Percentiles rank a stretch among this genome's conserved stretches.
Evolutionary conservation across 345 rosid species (phyloP).

Genomic region (Lepidium aucheri): DNA sequence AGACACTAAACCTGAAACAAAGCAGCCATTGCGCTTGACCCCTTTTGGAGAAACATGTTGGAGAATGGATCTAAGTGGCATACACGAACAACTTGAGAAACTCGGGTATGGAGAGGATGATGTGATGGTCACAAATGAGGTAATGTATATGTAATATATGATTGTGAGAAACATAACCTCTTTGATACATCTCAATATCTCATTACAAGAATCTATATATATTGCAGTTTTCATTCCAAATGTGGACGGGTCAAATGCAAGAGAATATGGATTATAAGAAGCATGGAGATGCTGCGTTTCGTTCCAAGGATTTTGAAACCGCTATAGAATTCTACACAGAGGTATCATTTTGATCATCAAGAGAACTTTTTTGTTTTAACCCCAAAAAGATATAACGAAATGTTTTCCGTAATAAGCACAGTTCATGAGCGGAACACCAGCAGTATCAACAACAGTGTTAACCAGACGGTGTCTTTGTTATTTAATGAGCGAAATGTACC

Average conservation of each 20-base stretch:
- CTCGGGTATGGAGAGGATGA: slow-evolving; percentile 92
- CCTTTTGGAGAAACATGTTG: slow-evolving; percentile 84
- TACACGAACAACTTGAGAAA: slow-evolving; percentile 80
- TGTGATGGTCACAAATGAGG: slow-evolving; percentile 86
- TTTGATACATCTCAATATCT: neutral
- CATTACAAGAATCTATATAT: neutral
- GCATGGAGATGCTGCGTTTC: slow-evolving; percentile 85
- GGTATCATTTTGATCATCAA: slow-evolving; percentile 28
- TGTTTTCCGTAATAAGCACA: neutral
- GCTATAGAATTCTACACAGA: slow-evolving; percentile 77
- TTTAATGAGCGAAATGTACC: slow-evolving; percentile 62
- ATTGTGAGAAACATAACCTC: neutral
- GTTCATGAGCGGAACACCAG: slow-evolving; percentile 87
- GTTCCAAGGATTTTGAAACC: slow-evolving; percentile 69
- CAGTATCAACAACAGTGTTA: slow-evolving; percentile 82
- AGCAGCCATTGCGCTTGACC: slow-evolving; percentile 42
- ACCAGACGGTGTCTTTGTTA: slow-evolving; percentile 83
- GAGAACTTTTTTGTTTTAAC: neutral
- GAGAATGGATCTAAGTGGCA: slow-evolving; percentile 79
- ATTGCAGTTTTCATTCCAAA: slow-evolving; percentile 84
- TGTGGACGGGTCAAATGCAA: slow-evolving; percentile 97
- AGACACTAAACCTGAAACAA: slow-evolving; percentile 35
- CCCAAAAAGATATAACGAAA: neutral
- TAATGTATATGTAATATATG: slow-evolving; percentile 1
- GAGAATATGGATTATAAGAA: slow-evolving; percentile 84